phyloP scores from a whole-genome alignment of 169 alveolate genomes.

The Plasmodium vinckei region DNA sequence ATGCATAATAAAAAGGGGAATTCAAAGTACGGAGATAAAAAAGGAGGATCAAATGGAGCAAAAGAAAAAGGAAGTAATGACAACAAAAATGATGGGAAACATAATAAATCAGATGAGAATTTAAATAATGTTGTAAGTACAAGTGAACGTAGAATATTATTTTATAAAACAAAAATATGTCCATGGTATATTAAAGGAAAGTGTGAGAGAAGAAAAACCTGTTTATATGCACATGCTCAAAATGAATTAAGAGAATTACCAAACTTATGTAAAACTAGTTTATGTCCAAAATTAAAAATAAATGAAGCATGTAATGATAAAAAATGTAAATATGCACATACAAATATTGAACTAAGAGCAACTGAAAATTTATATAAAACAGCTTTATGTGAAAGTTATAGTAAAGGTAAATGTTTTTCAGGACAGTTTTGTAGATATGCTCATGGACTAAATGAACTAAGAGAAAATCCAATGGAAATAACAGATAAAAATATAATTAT shows the following conservation, averaged over 20 bases:
- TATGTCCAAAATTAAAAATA: constrained; percentile 77
- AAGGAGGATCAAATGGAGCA: background rate
- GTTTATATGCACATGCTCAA: constrained; percentile 81
- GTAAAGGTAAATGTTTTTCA: constrained; percentile 81
- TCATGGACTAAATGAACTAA: constrained; percentile 78
- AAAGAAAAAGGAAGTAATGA: constrained; percentile 50
- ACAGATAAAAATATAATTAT: constrained; percentile 71
- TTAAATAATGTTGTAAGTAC: constrained; percentile 58
- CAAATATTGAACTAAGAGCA: constrained; percentile 79
- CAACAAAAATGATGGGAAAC: constrained; percentile 13
- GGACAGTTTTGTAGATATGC: constrained; percentile 83
- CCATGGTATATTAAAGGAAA: constrained; percentile 81
- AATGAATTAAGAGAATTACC: constrained; percentile 79
- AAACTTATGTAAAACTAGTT: constrained; percentile 79
- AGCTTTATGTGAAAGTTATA: constrained; percentile 80
- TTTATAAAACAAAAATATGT: constrained; percentile 80
- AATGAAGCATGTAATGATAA: constrained; percentile 74
- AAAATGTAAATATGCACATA: constrained; percentile 82
- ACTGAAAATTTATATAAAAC: constrained; percentile 83
- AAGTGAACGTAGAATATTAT: constrained; percentile 62
- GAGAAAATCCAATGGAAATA: constrained; percentile 81
- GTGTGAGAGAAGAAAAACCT: constrained; percentile 78
- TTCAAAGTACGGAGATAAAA: constrained; percentile 22
- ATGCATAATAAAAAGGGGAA: constrained; percentile 14
- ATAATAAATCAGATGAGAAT: constrained; percentile 33